These are phyloP conservation scores for Pythium volutum DNA, from an alignment of 352 stramenopile genomes.

Conservation along the genomic window DNA sequence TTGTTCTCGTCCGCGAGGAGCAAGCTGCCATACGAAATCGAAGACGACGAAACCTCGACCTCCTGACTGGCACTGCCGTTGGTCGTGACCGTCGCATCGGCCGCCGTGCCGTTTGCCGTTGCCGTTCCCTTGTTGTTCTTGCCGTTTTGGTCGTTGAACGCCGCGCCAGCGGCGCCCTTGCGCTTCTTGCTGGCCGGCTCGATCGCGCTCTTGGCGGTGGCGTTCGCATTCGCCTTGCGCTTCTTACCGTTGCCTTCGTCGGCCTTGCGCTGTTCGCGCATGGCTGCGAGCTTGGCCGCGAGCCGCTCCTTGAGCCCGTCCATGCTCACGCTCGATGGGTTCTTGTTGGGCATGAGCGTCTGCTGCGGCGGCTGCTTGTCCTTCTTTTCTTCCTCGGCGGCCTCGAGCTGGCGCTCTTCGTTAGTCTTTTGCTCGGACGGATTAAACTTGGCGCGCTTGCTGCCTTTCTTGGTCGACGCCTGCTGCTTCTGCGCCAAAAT, in stretches of 20 bases:
- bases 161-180: slow-evolving; percentile 35
- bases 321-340: slow-evolving; percentile 40
- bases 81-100: slow-evolving; percentile 17
- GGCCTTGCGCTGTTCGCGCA: slow-evolving; percentile 70
- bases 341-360: slow-evolving; percentile 37
- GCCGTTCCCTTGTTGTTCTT: slow-evolving; percentile 31
- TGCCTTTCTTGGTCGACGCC: slow-evolving; percentile 53
- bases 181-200: slow-evolving; percentile 55
- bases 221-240: slow-evolving; percentile 27
- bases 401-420: slow-evolving; percentile 47
- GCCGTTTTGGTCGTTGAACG: slow-evolving; percentile 36
- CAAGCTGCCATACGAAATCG: slow-evolving; percentile 79
- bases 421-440: slow-evolving; percentile 63
- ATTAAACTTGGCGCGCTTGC: slow-evolving; percentile 75
- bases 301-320: slow-evolving; percentile 68
- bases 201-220: slow-evolving; percentile 21
- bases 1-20: slow-evolving; percentile 54
- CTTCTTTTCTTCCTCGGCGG: slow-evolving; percentile 45
- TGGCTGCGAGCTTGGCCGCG: slow-evolving; percentile 62
- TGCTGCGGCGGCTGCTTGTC: slow-evolving; percentile 39
- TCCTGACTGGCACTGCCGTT: slow-evolving; percentile 4
- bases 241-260: slow-evolving; percentile 65
- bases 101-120: slow-evolving; percentile 18
- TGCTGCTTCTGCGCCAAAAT: slow-evolving; percentile 52
- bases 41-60: slow-evolving; percentile 27